A percentile compares a stretch with the other conserved stretches of the same genome.
Evolutionary conservation across 2,329 filamentous ascomycete genomes (phyloP).

Genomic region (Calycina herbarum): DNA sequence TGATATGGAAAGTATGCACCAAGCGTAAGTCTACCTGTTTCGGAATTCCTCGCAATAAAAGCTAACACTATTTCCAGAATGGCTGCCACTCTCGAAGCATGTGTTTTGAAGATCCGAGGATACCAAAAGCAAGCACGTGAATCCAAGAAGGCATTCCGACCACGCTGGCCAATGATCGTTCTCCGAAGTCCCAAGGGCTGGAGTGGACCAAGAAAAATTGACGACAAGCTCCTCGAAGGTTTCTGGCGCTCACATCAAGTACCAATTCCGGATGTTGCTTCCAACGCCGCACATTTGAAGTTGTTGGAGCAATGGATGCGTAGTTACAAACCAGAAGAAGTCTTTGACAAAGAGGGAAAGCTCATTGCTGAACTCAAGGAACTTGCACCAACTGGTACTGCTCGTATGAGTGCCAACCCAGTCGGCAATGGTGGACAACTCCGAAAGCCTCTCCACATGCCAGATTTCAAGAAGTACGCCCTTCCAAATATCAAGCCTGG

Average conservation of each 20-base stretch:
- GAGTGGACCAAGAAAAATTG: slow-evolving; percentile 72
- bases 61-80: slow-evolving; percentile 43
- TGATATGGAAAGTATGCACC: slow-evolving; percentile 73
- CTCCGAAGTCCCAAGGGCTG: slow-evolving; percentile 78
- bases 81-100: slow-evolving; percentile 73
- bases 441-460: slow-evolving; percentile 65
- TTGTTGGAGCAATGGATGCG: slow-evolving; percentile 76
- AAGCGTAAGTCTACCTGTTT: slow-evolving; percentile 46
- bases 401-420: slow-evolving; percentile 76
- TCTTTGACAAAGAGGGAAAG: slow-evolving; percentile 65
- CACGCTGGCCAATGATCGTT: slow-evolving; percentile 77
- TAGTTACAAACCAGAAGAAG: slow-evolving; percentile 70
- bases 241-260: slow-evolving; percentile 80
- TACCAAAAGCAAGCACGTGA: slow-evolving; percentile 72
- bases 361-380: slow-evolving; percentile 62
- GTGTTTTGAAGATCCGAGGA: slow-evolving; percentile 66
- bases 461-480: slow-evolving; percentile 68
- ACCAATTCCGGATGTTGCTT: slow-evolving; percentile 68
- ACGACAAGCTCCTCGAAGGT: slow-evolving; percentile 70
- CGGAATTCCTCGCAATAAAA: too few relatives aligned
- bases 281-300: slow-evolving; percentile 65
- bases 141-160: slow-evolving; percentile 67
- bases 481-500: slow-evolving; percentile 63
- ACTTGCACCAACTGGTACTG: slow-evolving; percentile 63
- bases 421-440: slow-evolving; percentile 71